A percentile compares a stretch with the other conserved stretches of the same genome.
These are phyloP conservation scores for Magnolia kwangsiensis DNA, from an alignment of 164 flowering plant genomes.

Conservation along the genomic window DNA sequence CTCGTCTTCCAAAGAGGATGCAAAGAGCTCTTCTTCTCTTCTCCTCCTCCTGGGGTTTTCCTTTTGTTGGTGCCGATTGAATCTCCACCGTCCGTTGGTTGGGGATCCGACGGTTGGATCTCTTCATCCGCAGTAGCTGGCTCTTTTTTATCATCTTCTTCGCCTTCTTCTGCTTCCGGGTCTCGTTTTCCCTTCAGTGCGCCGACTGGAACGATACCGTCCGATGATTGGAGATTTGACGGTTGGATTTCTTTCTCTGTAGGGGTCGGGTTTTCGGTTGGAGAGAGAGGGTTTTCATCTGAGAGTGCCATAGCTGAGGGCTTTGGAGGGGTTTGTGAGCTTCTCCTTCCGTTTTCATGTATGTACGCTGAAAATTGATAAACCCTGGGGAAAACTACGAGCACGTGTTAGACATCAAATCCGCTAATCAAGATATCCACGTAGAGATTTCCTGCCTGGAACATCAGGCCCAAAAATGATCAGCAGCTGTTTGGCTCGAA, in stretches of 20 bases:
- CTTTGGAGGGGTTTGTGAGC: not conserved
- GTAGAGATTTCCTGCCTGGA: too few relatives aligned
- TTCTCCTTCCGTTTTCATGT: not conserved
- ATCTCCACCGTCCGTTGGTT: constrained; percentile 4
- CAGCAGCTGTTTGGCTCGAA: too few relatives aligned
- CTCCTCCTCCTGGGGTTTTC: constrained; percentile 21
- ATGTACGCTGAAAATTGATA: too few relatives aligned
- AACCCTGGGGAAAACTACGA: too few relatives aligned
- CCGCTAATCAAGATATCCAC: too few relatives aligned
- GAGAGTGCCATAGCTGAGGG: constrained; percentile 12
- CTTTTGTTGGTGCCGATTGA: constrained; percentile 19
- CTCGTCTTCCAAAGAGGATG: constrained; percentile 79
- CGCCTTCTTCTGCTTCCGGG: constrained; percentile 1
- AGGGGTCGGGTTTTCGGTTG: constrained; percentile 4
- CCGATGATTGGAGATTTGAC: constrained; percentile 7
- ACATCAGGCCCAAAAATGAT: too few relatives aligned
- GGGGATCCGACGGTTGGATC: constrained; percentile 4
- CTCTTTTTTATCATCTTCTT: not conserved
- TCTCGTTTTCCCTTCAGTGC: not conserved
- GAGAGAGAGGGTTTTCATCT: not conserved
- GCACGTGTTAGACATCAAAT: too few relatives aligned
- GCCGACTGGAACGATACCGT: not conserved
- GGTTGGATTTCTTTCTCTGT: constrained; percentile 3
- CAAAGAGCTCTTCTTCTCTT: constrained; percentile 6
- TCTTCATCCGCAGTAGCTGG: constrained; percentile 6